These are phyloP conservation scores for Camelina neglecta DNA, from an alignment of 345 rosid genomes.

Conservation along the genomic window DNA sequence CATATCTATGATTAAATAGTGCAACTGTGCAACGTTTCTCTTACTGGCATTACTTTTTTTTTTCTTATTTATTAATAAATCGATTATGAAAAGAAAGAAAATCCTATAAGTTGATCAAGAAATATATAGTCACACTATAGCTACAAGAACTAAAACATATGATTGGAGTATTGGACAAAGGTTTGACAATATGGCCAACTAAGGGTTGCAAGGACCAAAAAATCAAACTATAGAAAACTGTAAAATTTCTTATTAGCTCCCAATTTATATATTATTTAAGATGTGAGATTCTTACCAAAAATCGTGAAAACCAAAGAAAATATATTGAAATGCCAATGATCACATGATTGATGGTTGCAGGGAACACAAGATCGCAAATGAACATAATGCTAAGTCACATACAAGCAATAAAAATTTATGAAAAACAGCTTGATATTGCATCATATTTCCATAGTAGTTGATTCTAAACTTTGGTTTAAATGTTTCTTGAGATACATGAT, in stretches of 20 bases:
- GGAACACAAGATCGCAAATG: slow-evolving; percentile 15
- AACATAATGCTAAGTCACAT: not conserved
- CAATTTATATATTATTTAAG: not conserved
- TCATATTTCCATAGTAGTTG: not conserved
- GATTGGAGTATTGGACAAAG: not conserved
- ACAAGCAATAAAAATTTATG: not conserved
- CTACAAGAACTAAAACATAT: not conserved
- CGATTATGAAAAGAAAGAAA: not conserved
- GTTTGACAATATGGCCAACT: not conserved
- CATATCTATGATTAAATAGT: not conserved
- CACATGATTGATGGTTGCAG: slow-evolving; percentile 5
- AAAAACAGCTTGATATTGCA: not conserved
- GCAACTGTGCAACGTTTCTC: not conserved
- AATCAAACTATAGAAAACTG: not conserved
- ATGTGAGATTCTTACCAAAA: not conserved
- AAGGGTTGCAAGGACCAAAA: slow-evolving; percentile 6
- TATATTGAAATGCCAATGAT: not conserved
- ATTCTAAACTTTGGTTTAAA: not conserved
- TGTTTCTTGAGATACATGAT: not conserved
- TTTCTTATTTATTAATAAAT: no score
- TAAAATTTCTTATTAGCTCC: no score
- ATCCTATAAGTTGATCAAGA: not conserved
- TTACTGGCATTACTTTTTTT: not conserved
- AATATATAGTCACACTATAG: not conserved
- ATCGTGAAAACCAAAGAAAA: no score